These are phyloP conservation scores for Kuraishia molischiana DNA, from an alignment of 805 yeast species.

Conservation along the genomic window DNA sequence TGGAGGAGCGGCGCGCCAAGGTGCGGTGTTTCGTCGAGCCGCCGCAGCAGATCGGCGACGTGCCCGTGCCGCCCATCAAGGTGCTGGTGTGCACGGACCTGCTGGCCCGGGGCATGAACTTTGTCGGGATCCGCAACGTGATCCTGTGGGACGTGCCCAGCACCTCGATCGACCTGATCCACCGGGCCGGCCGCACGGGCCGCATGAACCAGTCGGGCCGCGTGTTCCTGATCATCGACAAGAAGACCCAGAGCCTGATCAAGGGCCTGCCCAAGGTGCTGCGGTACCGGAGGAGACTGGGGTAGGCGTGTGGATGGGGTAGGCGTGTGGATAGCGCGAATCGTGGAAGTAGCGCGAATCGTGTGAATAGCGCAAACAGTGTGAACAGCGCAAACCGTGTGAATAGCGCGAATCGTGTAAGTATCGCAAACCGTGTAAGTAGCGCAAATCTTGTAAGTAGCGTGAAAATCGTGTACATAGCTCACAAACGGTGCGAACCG, in stretches of 20 bases:
- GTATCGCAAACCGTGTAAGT: no score
- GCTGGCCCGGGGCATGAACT: conserved; percentile 84
- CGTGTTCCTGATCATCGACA: conserved; percentile 70
- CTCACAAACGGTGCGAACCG: no score
- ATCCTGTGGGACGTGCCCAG: conserved; percentile 80
- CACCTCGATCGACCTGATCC: conserved; percentile 78
- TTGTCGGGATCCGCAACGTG: conserved; percentile 72
- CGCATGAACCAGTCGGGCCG: conserved; percentile 85
- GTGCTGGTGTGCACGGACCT: conserved; percentile 84
- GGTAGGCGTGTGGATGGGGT: conserved; percentile 6
- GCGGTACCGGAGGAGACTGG: conserved; percentile 34
- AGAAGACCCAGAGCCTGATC: conserved; percentile 65
- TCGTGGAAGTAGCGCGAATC: not conserved
- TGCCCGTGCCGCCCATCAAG: conserved; percentile 30
- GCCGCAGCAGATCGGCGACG: conserved; percentile 29
- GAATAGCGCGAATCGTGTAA: not conserved
- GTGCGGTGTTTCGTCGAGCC: conserved; percentile 58
- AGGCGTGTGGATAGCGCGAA: not conserved
- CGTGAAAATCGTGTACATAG: no score
- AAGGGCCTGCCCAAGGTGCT: conserved; percentile 69
- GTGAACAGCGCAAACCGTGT: no score
- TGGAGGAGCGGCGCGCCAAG: conserved; percentile 47
- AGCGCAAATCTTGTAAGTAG: no score
- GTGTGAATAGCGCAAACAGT: not conserved
- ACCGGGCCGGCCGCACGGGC: conserved; percentile 91